These are phyloP conservation scores for Ophiosphaerella herpotricha DNA, from an alignment of 2,329 filamentous ascomycete species.

Conservation along the genomic window DNA sequence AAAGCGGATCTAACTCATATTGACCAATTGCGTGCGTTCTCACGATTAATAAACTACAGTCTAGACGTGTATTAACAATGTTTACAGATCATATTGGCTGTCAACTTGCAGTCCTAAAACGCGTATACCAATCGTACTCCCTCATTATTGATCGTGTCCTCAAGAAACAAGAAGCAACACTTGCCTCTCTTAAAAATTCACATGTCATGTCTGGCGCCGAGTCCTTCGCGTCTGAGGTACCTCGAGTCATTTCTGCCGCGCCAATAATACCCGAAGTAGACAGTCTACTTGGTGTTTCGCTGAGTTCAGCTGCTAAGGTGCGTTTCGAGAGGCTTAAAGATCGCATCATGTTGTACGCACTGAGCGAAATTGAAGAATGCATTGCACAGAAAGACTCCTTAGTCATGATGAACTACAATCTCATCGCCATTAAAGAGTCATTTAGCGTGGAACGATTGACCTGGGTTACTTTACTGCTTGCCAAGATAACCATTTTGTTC, in stretches of 20 bases:
- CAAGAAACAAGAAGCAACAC: constrained; percentile 50
- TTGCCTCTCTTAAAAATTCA: constrained; percentile 52
- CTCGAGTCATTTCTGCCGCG: constrained; percentile 15
- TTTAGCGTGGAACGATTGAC: constrained; percentile 73
- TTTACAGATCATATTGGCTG: constrained; percentile 58
- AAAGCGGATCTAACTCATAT: constrained; percentile 53
- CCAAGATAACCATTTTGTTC: constrained; percentile 76
- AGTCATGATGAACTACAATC: constrained; percentile 75
- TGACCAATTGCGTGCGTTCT: constrained; percentile 51
- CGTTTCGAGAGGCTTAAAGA: constrained; percentile 65
- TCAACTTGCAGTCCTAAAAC: constrained; percentile 63
- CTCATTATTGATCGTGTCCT: constrained; percentile 64
- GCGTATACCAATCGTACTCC: constrained; percentile 65
- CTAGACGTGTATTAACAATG: no score
- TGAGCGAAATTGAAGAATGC: constrained; percentile 66
- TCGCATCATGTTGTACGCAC: constrained; percentile 63
- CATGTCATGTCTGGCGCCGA: constrained; percentile 43
- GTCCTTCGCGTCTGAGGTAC: constrained; percentile 34
- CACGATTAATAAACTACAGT: no score
- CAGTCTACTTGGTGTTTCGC: constrained; percentile 50
- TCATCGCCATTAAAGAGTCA: constrained; percentile 76
- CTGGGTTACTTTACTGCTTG: constrained; percentile 71
- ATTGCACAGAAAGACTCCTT: constrained; percentile 72
- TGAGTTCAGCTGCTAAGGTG: constrained; percentile 57
- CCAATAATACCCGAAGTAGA: constrained; percentile 41